Percentiles rank a stretch among this genome's conserved stretches.
Evolutionary conservation across 2,329 filamentous ascomycete species (phyloP).

Genomic region (Xylaria hypoxylon): DNA sequence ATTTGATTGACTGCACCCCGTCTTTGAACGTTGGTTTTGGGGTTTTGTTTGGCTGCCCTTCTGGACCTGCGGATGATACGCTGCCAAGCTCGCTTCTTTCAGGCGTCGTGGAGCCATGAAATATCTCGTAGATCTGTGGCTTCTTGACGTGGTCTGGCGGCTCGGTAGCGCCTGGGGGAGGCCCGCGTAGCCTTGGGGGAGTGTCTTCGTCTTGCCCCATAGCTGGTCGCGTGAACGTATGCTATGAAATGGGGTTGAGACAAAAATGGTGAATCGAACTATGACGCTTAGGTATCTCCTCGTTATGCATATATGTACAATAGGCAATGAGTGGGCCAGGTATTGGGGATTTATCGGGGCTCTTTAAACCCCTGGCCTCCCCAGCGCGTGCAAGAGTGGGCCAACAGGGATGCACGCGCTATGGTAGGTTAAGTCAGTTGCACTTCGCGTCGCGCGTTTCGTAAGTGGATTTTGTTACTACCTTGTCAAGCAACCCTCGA

Average conservation of each 20-base stretch:
- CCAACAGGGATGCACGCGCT: conserved; percentile 46
- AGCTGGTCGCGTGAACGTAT: conserved; percentile 29
- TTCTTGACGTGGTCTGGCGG: conserved; percentile 52
- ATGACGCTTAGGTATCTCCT: conserved; percentile 29
- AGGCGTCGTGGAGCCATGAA: conserved; percentile 47
- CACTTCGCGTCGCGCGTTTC: conserved; percentile 41
- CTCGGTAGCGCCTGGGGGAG: conserved; percentile 52
- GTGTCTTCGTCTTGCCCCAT: conserved; percentile 52
- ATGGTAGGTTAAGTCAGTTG: not conserved
- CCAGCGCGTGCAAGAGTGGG: conserved; percentile 17
- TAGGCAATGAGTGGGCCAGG: not conserved
- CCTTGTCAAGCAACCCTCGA: conserved; percentile 13
- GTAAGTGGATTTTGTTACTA: conserved; percentile 38
- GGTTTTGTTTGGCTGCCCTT: conserved; percentile 53
- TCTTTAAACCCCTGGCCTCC: conserved; percentile 35
- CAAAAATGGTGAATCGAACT: conserved; percentile 25
- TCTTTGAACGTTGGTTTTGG: conserved; percentile 64
- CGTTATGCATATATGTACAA: conserved; percentile 31
- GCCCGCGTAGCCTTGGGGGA: conserved; percentile 44
- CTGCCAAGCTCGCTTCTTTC: conserved; percentile 23
- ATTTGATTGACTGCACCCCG: conserved; percentile 74
- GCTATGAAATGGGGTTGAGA: conserved; percentile 4
- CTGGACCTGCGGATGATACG: conserved; percentile 43
- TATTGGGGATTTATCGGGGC: conserved; percentile 24
- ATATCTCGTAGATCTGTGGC: conserved; percentile 56